Evolutionary conservation across 768 basidiomycete species (phyloP).

Genomic region (Pilatotrama ljubarskyi): DNA sequence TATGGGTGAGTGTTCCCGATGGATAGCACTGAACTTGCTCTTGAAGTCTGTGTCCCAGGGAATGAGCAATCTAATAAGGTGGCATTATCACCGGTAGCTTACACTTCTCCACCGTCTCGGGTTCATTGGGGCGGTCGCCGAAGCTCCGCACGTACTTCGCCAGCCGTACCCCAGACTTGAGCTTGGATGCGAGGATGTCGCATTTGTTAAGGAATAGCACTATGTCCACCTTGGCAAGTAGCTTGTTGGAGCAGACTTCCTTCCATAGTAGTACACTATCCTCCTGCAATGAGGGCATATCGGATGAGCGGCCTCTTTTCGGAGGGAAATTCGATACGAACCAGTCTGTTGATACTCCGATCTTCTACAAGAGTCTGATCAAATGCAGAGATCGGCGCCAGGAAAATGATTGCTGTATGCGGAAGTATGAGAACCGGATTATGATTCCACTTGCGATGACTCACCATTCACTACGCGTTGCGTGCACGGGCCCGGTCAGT

Average conservation of each 20-base stretch:
- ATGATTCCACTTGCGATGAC: not conserved
- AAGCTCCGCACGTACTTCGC: conserved; percentile 73
- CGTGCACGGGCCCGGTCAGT: no score
- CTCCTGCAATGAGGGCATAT: conserved; percentile 44
- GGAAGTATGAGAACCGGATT: not conserved
- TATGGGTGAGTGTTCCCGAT: conserved; percentile 70
- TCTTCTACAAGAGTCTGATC: conserved; percentile 57
- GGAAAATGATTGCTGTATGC: conserved; percentile 55
- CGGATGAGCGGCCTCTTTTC: not conserved
- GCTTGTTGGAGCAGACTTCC: conserved; percentile 66
- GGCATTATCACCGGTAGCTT: conserved; percentile 24
- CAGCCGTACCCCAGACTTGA: conserved; percentile 62
- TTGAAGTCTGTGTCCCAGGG: conserved; percentile 49
- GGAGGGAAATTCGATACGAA: conserved; percentile 22
- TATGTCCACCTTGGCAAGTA: conserved; percentile 69
- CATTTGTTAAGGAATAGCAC: conserved; percentile 85
- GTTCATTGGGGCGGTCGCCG: conserved; percentile 65
- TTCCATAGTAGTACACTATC: conserved; percentile 80
- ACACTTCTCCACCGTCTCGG: conserved; percentile 71
- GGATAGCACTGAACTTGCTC: conserved; percentile 73
- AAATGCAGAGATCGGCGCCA: conserved; percentile 59
- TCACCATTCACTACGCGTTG: conserved; percentile 19
- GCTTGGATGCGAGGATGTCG: conserved; percentile 69
- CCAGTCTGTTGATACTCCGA: conserved; percentile 51
- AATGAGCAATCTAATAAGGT: not conserved